Percentiles rank a stretch among this genome's conserved stretches.
Conservation (phyloP, 2,329 filamentous ascomycete genomes). For the Lachnellula hyalina region DNA sequence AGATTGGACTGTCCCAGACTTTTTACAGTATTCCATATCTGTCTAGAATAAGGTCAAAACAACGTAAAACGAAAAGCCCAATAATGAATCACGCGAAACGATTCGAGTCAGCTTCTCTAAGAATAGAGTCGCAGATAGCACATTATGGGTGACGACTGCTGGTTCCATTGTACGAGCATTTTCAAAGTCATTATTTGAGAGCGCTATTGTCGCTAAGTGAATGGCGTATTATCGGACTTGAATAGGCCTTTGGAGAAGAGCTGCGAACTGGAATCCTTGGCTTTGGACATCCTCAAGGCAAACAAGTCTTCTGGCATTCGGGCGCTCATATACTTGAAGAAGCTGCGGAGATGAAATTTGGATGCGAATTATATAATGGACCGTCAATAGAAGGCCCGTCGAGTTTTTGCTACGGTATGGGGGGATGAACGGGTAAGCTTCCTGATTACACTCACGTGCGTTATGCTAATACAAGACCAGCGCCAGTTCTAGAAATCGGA, state of each 20-base stretch:
- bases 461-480: not conserved
- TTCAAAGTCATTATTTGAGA: too few relatives aligned
- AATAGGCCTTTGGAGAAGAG: slow-evolving; percentile 79
- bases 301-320: slow-evolving; percentile 93
- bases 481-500: not conserved
- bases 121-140: too few relatives aligned
- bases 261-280: slow-evolving; percentile 75
- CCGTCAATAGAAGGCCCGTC: slow-evolving; percentile 57
- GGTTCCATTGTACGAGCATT: too few relatives aligned
- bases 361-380: slow-evolving; percentile 83
- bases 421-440: not conserved
- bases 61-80: too few relatives aligned
- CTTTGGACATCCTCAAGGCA: slow-evolving; percentile 65
- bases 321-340: slow-evolving; percentile 88
- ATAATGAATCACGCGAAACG: too few relatives aligned
- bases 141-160: too few relatives aligned
- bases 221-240: slow-evolving; percentile 74
- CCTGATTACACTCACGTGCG: not conserved
- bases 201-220: not conserved
- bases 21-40: too few relatives aligned
- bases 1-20: too few relatives aligned
- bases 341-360: slow-evolving; percentile 78
- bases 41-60: too few relatives aligned
- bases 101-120: too few relatives aligned
- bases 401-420: slow-evolving; percentile 77